Base-by-base conservation (phyloP, 768 basidiomycete species). In the Hysterangium stoloniferum region DNA sequence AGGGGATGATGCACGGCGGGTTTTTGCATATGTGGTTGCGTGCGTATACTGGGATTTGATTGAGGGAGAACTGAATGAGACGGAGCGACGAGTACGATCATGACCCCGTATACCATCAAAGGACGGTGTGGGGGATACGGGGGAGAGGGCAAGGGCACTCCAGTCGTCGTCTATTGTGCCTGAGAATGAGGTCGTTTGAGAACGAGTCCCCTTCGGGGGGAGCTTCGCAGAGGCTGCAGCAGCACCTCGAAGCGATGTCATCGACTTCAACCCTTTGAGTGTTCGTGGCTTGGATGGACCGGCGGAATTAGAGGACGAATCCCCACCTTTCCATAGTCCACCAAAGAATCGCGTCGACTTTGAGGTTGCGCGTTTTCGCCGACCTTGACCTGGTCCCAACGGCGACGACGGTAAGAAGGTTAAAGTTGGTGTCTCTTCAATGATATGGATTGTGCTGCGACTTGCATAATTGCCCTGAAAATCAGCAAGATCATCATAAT, bases 381-480 rank as follows among this genome's bases (percentile, higher is more conserved):
- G 61, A 61, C 57, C 5, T 42, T 33, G 2, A 20, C 32, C 44
- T 57, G 64, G 46, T 27, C 12, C 2, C 28, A 33, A n/a, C 6
- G 46, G 15, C 13, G 35, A 29, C 19, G 49, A 19, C 15, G 36
- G 36, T 9, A 28, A 28, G 8, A 12, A 11, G 19, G 25, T 22
- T 12, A 28, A 22, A 15, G 35, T n/a, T n/a, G 40, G 27, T 15
- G 27, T 22, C 15, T 42, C 54, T 9, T 63, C 64, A 27, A 71
- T 71, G 32, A 72, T 71, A 6, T 76, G 83, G 7, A 88, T 64
- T 0, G 86, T 88, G 61, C 85, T 89, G 53, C 72, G 74, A 59
- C 88, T 90, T 57, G 84, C 86, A 56, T 91, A 93, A 7, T 84
- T 76, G 35, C 89, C 89, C 28, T 90, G 85, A 46, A 93, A 93